These are phyloP conservation scores for Calonectria multiphialidica DNA, from an alignment of 2,329 filamentous ascomycete species.

Conservation along the genomic window DNA sequence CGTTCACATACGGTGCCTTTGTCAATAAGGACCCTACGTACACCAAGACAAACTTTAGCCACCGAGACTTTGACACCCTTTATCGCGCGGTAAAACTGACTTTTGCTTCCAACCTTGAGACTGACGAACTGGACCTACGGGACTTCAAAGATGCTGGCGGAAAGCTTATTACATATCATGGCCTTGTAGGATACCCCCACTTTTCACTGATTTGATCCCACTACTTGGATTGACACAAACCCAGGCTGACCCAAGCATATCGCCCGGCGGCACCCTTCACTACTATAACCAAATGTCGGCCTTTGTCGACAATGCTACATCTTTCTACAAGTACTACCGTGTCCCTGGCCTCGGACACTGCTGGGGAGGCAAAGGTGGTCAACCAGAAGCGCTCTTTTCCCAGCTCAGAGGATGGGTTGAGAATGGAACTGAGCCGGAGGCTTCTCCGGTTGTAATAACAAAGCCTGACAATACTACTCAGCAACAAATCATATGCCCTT, in stretches of 20 bases:
- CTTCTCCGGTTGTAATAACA: background rate
- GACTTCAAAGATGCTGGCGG: background rate
- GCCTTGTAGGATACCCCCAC: background rate
- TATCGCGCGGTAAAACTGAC: background rate
- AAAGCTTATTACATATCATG: conserved; percentile 12
- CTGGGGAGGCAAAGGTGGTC: conserved; percentile 9
- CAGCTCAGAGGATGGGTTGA: conserved; percentile 26
- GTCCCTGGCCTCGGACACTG: conserved; percentile 28
- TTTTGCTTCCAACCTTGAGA: conserved; percentile 10
- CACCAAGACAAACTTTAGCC: background rate
- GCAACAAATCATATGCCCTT: conserved; percentile 23
- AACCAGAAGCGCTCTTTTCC: conserved; percentile 10
- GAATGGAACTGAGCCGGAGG: conserved; percentile 20
- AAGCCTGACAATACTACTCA: conserved; percentile 1
- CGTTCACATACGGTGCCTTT: background rate
- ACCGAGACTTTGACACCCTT: conserved; percentile 4
- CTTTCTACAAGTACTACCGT: conserved; percentile 13
- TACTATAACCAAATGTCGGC: conserved; percentile 10
- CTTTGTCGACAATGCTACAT: background rate
- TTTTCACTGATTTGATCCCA: background rate
- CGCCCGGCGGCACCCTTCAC: background rate
- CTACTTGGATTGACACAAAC: background rate
- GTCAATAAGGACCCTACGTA: background rate
- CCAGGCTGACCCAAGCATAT: conserved; percentile 13
- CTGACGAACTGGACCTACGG: background rate